Evolutionary conservation across 139 green algal species (phyloP).

Genomic region (Marvania coccoides): DNA sequence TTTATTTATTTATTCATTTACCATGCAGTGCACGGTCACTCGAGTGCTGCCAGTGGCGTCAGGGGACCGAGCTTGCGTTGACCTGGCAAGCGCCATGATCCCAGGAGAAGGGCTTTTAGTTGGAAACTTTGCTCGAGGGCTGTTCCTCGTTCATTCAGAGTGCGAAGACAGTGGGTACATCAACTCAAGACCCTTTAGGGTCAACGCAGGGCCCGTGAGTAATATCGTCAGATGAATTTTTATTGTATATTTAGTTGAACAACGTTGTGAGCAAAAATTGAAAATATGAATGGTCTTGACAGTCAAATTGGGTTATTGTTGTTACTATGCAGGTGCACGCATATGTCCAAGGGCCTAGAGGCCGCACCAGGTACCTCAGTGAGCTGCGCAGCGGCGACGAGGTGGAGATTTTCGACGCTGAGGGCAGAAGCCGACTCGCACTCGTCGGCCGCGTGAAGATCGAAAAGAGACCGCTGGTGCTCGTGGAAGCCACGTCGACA

Average conservation of each 20-base stretch:
- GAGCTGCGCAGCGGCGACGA: slow-evolving; percentile 58
- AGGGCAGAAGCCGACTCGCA: slow-evolving; percentile 36
- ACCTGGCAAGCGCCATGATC: slow-evolving; percentile 57
- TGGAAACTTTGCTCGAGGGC: slow-evolving; percentile 70
- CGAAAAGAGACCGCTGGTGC: slow-evolving; percentile 64
- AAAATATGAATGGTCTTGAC: background rate
- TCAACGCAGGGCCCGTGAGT: slow-evolving; percentile 84
- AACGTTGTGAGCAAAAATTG: background rate
- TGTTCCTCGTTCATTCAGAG: slow-evolving; percentile 87
- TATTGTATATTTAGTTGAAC: background rate
- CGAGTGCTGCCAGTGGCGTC: slow-evolving; percentile 51
- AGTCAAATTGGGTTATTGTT: background rate
- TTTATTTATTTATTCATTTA: too few species aligned
- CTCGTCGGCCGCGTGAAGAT: slow-evolving; percentile 75
- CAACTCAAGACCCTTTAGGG: slow-evolving; percentile 72
- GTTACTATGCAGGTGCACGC: slow-evolving; percentile 57
- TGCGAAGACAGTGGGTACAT: slow-evolving; percentile 73
- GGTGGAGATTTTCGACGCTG: slow-evolving; percentile 58
- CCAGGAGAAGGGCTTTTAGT: slow-evolving; percentile 86
- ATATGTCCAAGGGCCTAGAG: slow-evolving; percentile 49
- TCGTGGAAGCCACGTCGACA: slow-evolving; percentile 53
- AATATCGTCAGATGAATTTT: too few species aligned
- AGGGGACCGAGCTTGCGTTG: slow-evolving; percentile 70
- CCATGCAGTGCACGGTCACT: too few species aligned
- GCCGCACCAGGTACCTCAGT: slow-evolving; percentile 74